phyloP scores from a whole-genome alignment of 306 rosid species.

The Fragaria nilgerrensis region DNA sequence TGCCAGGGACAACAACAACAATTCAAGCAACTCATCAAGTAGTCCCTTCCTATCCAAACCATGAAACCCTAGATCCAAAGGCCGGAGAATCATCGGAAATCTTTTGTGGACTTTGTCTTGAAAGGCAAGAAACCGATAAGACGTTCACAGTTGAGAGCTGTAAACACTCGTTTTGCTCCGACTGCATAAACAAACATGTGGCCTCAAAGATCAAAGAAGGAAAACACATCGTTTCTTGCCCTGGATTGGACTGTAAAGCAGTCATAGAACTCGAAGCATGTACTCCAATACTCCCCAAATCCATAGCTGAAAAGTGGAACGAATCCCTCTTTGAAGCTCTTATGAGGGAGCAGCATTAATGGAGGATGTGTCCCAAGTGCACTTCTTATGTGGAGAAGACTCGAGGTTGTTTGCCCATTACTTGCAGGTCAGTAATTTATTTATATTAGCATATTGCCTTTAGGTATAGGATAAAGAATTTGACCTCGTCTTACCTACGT shows the following conservation, averaged over 20 bases:
- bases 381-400: conserved; percentile 41
- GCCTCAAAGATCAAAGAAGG: conserved; percentile 37
- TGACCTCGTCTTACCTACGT: no score
- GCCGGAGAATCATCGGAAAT: conserved; percentile 8
- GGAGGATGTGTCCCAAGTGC: conserved; percentile 56
- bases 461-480: no score
- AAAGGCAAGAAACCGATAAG: conserved; percentile 8
- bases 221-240: conserved; percentile 34
- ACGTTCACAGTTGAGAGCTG: conserved; percentile 38
- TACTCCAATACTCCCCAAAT: conserved; percentile 34
- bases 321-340: conserved; percentile 32
- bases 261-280: conserved; percentile 34
- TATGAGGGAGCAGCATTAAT: conserved; percentile 34
- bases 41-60: no score
- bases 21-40: no score
- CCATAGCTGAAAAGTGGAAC: conserved; percentile 39
- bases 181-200: conserved; percentile 46
- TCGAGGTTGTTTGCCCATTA: conserved; percentile 46
- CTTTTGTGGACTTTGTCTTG: conserved; percentile 49
- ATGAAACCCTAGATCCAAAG: neutral
- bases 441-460: no score
- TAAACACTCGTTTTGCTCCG: conserved; percentile 44
- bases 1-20: no score
- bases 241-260: conserved; percentile 32
- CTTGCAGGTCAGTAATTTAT: conserved; percentile 29